Conservation (phyloP, 2,329 filamentous ascomycete genomes). For the Fusarium abutilonis region DNA sequence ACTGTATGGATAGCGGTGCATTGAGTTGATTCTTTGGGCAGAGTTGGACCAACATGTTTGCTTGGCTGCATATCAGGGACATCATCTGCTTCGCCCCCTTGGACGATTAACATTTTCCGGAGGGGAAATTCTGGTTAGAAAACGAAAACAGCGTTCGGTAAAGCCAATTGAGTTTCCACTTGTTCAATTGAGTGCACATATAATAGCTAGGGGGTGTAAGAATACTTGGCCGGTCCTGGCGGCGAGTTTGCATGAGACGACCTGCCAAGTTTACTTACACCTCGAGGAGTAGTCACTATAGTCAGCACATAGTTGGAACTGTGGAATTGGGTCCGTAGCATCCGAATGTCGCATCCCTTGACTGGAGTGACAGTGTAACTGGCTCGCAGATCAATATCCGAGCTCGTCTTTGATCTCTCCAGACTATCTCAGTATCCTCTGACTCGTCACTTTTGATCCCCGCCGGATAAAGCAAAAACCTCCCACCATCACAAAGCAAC, state of each 20-base stretch:
- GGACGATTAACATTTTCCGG: conserved; percentile 16
- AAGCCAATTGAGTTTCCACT: conserved; percentile 1
- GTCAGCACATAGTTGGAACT: too few relatives aligned
- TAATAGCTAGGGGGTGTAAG: too few relatives aligned
- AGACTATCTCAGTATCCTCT: background rate
- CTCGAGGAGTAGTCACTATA: too few relatives aligned
- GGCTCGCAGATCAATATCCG: conserved; percentile 16
- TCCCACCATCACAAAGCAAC: conserved; percentile 13
- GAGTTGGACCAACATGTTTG: conserved; percentile 14
- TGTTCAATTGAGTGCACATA: background rate
- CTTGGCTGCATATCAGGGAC: conserved; percentile 32
- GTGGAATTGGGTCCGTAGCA: background rate
- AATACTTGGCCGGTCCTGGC: too few relatives aligned
- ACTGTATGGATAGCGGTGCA: background rate
- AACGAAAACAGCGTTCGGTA: background rate
- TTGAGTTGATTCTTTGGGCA: conserved; percentile 2
- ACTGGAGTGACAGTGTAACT: too few relatives aligned
- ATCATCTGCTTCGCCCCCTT: conserved; percentile 32
- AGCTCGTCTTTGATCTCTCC: background rate
- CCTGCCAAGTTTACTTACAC: too few relatives aligned
- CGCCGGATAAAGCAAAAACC: conserved; percentile 34
- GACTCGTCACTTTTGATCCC: conserved; percentile 18
- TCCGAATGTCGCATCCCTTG: conserved; percentile 8
- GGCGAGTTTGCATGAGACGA: too few relatives aligned
- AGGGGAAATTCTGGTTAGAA: too few relatives aligned